A percentile compares a stretch with the other conserved stretches of the same genome.
These are phyloP conservation scores for Termitomyces sp. DNA, from an alignment of 768 basidiomycete genomes.

Conservation along the genomic window DNA sequence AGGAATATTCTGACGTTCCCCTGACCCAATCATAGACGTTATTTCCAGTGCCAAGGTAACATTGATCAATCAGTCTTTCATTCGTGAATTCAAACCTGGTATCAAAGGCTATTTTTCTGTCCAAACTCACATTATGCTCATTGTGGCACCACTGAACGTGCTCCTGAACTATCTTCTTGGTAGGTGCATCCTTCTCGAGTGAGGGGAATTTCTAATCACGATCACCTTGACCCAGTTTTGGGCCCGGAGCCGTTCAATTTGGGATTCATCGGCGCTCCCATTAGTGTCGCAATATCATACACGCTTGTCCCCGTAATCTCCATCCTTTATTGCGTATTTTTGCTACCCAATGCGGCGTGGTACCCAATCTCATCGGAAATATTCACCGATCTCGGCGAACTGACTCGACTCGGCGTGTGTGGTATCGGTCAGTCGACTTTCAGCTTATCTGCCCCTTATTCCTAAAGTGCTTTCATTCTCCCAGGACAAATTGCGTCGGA, in stretches of 20 bases:
- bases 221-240: constrained; percentile 50
- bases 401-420: constrained; percentile 48
- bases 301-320: constrained; percentile 65
- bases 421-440: background rate
- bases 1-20: background rate
- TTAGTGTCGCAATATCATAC: constrained; percentile 82
- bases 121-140: constrained; percentile 1
- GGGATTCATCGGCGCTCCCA: constrained; percentile 89
- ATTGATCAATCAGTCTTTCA: background rate
- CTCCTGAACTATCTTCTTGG: constrained; percentile 79
- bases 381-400: constrained; percentile 63
- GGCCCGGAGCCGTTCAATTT: constrained; percentile 71
- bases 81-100: background rate
- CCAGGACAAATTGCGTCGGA: background rate
- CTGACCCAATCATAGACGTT: constrained; percentile 31
- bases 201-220: background rate
- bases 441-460: background rate
- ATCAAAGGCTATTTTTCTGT: background rate
- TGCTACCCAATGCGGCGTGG: constrained; percentile 65
- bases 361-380: constrained; percentile 59
- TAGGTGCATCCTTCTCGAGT: constrained; percentile 15
- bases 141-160: constrained; percentile 82
- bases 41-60: constrained; percentile 77
- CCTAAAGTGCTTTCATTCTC: background rate
- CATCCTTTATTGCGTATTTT: constrained; percentile 55